Base-by-base conservation (phyloP, 2,329 filamentous ascomycete genomes). In the Aspergillus viridinutans region DNA sequence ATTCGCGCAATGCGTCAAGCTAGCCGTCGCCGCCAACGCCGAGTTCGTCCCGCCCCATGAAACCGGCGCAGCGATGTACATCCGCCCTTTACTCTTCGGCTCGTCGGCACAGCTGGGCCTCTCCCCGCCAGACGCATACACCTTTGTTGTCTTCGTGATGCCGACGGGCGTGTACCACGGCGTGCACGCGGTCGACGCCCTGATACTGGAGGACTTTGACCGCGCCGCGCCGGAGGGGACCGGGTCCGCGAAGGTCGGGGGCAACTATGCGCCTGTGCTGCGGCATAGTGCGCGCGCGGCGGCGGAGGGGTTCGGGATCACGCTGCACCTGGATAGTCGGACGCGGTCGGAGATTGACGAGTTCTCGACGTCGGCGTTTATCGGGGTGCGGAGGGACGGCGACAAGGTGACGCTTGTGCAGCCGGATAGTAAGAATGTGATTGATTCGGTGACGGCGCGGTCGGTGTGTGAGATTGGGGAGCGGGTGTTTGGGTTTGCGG, bases 131-230 rank as follows among this genome's bases (percentile, higher is more conserved):
- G 92, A 97, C 58, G 92, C 95, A 77, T 97, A 96, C 78, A 92
- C 86, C 0, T 96, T 97, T 69, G 85, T 84, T 59, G 92, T 97
- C 26, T 97, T 89, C 70, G 92, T 95, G 10, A 82, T 96, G 72
- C 93, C 93, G 0, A 95, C 91, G 0, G 93, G 93, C 7, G 92
- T 96, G 17, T 97, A 97, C 79, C 93, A 97, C 75, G 93, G 94
- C 40, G 85, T 88, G 0, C 85, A 92, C 65, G 90, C 93, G 0
- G 91, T 96, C n/a, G 87, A 89, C 68, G 90, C 89, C 1, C 78
- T 97, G 53, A 89, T 97, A 58, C 81, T 97, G 2, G 93, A 97
- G 68, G 88, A 94, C 29, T 97, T 97, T 71, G 93, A 97, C 74
- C 90, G 93, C 29, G 85, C 92, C 0, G 93, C 93, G n/a, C 93